phyloP scores from a whole-genome alignment of 768 basidiomycete genomes.

The Suillus subalutaceus region DNA sequence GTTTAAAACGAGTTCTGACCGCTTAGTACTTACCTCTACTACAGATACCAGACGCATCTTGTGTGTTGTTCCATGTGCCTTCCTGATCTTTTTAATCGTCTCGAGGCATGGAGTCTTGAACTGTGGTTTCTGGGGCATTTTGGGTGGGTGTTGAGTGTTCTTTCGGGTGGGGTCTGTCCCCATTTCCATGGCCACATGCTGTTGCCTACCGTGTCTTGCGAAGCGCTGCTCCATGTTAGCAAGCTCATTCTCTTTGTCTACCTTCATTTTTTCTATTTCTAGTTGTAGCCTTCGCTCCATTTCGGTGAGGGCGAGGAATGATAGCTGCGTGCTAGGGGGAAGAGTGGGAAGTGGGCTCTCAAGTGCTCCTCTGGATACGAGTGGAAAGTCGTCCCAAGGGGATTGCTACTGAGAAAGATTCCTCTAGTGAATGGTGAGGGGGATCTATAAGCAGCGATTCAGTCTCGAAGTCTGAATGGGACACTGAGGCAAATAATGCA shows the following conservation, averaged over 20 bases:
- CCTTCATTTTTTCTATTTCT: conserved; percentile 12
- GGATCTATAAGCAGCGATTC: too few relatives aligned
- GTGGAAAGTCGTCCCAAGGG: too few relatives aligned
- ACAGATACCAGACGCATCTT: neutral
- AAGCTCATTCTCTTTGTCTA: conserved; percentile 14
- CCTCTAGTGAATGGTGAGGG: too few relatives aligned
- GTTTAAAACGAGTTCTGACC: neutral
- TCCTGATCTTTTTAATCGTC: neutral
- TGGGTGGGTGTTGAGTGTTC: neutral
- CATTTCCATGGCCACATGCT: neutral
- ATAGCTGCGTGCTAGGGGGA: too few relatives aligned
- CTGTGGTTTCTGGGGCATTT: neutral
- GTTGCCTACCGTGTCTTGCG: neutral
- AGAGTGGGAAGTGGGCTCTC: too few relatives aligned
- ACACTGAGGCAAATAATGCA: too few relatives aligned
- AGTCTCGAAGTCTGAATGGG: too few relatives aligned
- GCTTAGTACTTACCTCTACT: neutral
- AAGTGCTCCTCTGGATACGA: too few relatives aligned
- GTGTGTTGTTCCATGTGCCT: neutral
- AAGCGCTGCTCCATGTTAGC: conserved; percentile 16
- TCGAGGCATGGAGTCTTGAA: neutral
- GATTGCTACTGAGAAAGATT: too few relatives aligned
- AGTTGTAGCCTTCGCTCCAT: conserved; percentile 6
- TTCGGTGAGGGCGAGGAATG: too few relatives aligned
- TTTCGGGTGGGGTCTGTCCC: neutral